Conservation (phyloP, 208 protist genomes). For the Trypanosoma grayi region DNA sequence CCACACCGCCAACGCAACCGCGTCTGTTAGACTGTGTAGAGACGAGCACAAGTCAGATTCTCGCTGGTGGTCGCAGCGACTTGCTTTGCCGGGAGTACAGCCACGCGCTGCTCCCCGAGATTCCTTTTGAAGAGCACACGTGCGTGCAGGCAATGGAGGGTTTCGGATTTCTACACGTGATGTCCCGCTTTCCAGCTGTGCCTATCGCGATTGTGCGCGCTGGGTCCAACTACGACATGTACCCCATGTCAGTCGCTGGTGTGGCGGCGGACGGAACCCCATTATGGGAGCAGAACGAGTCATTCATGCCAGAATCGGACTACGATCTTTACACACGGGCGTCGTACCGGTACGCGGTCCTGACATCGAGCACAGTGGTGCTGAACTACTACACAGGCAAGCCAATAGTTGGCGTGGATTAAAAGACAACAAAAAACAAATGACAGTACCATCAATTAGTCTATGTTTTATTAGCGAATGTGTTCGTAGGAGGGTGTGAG, state of each 20-base stretch:
- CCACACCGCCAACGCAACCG: constrained; percentile 28
- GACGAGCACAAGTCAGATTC: constrained; percentile 43
- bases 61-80: constrained; percentile 40
- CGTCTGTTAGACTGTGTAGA: constrained; percentile 54
- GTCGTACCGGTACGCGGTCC: constrained; percentile 55
- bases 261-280: background rate
- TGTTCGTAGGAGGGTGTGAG: too few species aligned
- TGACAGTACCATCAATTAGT: background rate
- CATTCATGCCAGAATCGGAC: constrained; percentile 35
- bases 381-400: constrained; percentile 53
- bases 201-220: constrained; percentile 54
- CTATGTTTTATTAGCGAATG: too few species aligned
- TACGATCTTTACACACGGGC: constrained; percentile 34
- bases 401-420: background rate
- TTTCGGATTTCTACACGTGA: constrained; percentile 46
- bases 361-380: constrained; percentile 48
- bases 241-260: constrained; percentile 27
- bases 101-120: constrained; percentile 21
- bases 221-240: constrained; percentile 53
- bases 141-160: constrained; percentile 63
- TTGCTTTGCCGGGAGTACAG: constrained; percentile 53
- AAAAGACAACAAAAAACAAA: background rate
- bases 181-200: constrained; percentile 38
- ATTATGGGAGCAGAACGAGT: constrained; percentile 49
- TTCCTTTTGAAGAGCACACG: constrained; percentile 31